These are phyloP conservation scores for Ogataea thermomethanolica DNA, from an alignment of 805 yeast genomes.

Conservation along the genomic window DNA sequence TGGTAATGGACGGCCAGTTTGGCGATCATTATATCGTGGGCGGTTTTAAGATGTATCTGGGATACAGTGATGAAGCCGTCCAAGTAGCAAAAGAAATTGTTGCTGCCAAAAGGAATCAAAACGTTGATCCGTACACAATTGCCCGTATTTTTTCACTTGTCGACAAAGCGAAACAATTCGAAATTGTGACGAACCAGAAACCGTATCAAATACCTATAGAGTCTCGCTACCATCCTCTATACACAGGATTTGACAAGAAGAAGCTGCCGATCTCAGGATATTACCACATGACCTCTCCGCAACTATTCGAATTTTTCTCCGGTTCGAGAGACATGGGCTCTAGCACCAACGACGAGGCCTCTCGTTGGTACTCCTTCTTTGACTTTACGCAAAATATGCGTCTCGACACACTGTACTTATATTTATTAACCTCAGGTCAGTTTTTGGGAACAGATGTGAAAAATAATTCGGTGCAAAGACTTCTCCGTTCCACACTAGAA, in stretches of 20 bases:
- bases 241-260: slow-evolving; percentile 25
- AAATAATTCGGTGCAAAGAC: slow-evolving; percentile 16
- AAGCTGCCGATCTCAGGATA: slow-evolving; percentile 21
- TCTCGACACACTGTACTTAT: slow-evolving; percentile 34
- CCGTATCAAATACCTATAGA: slow-evolving; percentile 25
- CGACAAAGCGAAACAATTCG: slow-evolving; percentile 22
- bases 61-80: slow-evolving; percentile 28
- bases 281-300: slow-evolving; percentile 18
- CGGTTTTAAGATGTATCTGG: slow-evolving; percentile 28
- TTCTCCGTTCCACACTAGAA: slow-evolving; percentile 20
- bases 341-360: slow-evolving; percentile 4
- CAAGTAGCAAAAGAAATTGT: slow-evolving; percentile 25
- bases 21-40: slow-evolving; percentile 15
- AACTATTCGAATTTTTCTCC: slow-evolving; percentile 10
- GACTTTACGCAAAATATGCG: slow-evolving; percentile 32
- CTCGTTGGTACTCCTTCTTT: slow-evolving; percentile 27
- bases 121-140: slow-evolving; percentile 14
- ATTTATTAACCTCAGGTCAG: slow-evolving; percentile 32
- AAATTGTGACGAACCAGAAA: slow-evolving; percentile 20
- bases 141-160: slow-evolving; percentile 22
- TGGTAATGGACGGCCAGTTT: slow-evolving; percentile 24
- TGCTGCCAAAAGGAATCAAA: slow-evolving; percentile 10
- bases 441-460: slow-evolving; percentile 18
- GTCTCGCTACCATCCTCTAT: slow-evolving; percentile 29
- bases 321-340: slow-evolving; percentile 1